A percentile compares a stretch with the other conserved stretches of the same genome.
phyloP scores from a whole-genome alignment of 257 asterid species.

The Plantago elongata region DNA sequence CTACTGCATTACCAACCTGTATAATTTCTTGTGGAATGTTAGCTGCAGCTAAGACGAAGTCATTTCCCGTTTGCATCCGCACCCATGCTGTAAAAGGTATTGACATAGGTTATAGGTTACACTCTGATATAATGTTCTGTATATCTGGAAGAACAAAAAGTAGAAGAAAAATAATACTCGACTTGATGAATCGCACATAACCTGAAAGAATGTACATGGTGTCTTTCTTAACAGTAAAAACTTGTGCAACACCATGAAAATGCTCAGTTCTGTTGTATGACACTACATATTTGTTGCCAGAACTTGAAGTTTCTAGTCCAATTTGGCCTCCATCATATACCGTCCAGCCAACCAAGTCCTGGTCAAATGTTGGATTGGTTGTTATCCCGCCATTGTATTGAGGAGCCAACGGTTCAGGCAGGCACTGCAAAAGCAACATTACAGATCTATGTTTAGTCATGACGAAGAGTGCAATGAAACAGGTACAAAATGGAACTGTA shows the following conservation, averaged over 20 bases:
- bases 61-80: conserved; percentile 32
- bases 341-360: conserved; percentile 27
- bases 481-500: not conserved
- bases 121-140: not conserved
- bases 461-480: no score
- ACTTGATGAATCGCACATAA: conserved; percentile 1
- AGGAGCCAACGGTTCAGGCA: conserved; percentile 32
- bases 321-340: conserved; percentile 25
- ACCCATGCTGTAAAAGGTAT: conserved; percentile 41
- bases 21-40: not conserved
- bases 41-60: conserved; percentile 26
- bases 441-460: no score
- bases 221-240: conserved; percentile 25
- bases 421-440: conserved; percentile 28
- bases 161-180: no score
- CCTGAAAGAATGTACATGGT: conserved; percentile 40
- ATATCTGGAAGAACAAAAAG: not conserved
- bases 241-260: conserved; percentile 24
- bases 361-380: conserved; percentile 25
- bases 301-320: conserved; percentile 12
- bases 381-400: conserved; percentile 41
- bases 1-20: conserved; percentile 37
- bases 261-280: conserved; percentile 25
- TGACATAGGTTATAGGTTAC: not conserved
- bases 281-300: conserved; percentile 32